These are phyloP conservation scores for Leucaena leucocephala DNA, from an alignment of 306 rosid genomes.

Conservation along the genomic window DNA sequence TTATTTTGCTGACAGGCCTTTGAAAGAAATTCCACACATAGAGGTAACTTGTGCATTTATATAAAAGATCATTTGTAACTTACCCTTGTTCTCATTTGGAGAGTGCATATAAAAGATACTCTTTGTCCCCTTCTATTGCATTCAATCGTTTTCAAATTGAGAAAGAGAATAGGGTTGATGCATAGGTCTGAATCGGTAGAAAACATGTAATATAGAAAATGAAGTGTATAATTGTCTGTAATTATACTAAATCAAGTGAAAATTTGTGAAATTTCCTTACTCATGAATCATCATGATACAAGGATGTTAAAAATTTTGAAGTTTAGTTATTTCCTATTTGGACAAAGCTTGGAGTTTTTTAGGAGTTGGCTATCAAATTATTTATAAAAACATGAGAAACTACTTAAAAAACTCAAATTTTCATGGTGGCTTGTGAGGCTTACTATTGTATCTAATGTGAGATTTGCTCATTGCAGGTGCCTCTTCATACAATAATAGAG, in stretches of 20 bases:
- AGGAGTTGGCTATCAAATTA: not conserved
- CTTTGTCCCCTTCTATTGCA: not conserved
- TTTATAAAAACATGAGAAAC: not conserved
- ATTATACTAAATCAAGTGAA: not conserved
- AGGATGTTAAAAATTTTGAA: conserved; percentile 16
- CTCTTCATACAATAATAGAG: conserved; percentile 96
- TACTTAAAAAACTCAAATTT: not conserved
- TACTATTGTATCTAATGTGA: conserved; percentile 19
- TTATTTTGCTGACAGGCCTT: conserved; percentile 91
- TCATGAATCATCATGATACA: not conserved
- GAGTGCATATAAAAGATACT: conserved; percentile 24
- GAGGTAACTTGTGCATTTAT: conserved; percentile 62
- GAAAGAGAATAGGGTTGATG: conserved; percentile 22
- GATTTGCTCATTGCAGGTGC: conserved; percentile 61
- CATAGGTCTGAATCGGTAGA: conserved; percentile 17
- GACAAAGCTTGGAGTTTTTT: not conserved
- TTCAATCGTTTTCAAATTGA: not conserved
- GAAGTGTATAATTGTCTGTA: not conserved
- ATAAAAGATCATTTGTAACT: conserved; percentile 11
- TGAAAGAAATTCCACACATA: conserved; percentile 90
- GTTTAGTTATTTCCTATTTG: conserved; percentile 14
- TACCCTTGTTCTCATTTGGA: not conserved
- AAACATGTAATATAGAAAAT: conserved; percentile 3
- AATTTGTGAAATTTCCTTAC: not conserved
- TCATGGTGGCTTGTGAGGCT: not conserved